Base-by-base conservation (phyloP, 495 filamentous ascomycete genomes). In the Podospora fimiseda region DNA sequence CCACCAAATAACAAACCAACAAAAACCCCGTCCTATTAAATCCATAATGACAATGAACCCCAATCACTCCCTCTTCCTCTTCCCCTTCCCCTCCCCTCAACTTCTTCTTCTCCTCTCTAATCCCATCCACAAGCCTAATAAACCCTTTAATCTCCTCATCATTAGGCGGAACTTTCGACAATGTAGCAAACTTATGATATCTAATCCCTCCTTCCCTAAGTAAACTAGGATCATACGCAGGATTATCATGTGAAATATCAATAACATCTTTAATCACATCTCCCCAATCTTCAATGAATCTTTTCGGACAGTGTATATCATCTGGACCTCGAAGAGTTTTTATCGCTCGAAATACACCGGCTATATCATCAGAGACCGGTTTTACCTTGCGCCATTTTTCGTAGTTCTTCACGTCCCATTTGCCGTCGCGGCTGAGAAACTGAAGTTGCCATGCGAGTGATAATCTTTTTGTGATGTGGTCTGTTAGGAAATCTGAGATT, bases 391-490 rank as follows among this genome's bases (percentile, higher is more conserved):
- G 76, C 92, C 92, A 97, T 60, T 96, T 96, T 51, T 77, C 83
- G 11, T 96, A 80, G 66, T 97, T 97, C 74, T 97, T 96, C 52
- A 97, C 88, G 64, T 96, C 91, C 92, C 92, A 96, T 71, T 97
- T 97, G 11, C 91, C 90, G 50, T 88, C 87, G 2, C 84, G 87
- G 36, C 84, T 86, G 20, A 97, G 79, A 64, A 89, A 81, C 60
- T 89, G 85, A 15, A 96, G 73, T 70, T 97, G 92, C 92, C 92
- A 97, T 14, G 85, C 88, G 4, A 90, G 79, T 6, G 80, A 84
- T 15, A 97, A 79, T 4, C 88, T 86, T 45, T 83, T 75, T 41
- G 90, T 90, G 51, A 96, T 69, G 53, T 90, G 79, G 14, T 79
- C 72, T 21, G 78, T 73, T 38, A 97, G 74, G 59, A 96, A 96